Base-by-base conservation (phyloP, 78 protist species). In the Diacronema lutheri region DNA sequence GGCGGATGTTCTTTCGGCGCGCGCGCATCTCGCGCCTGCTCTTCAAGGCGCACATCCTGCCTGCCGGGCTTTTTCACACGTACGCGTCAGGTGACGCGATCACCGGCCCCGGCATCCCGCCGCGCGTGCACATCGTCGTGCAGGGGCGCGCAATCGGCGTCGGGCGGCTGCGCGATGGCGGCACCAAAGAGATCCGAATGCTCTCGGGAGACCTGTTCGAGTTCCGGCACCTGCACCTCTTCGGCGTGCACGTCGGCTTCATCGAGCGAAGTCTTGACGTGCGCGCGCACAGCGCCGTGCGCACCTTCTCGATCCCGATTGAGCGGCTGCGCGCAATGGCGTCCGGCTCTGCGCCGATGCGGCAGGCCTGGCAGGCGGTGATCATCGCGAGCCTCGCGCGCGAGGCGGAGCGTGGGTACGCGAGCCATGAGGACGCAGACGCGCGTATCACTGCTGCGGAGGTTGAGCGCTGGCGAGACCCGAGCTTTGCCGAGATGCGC, bases 1-100 rank as follows among this genome's bases (percentile, higher is more conserved):
- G 65, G 69, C 82, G 82, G 41, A 9, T 55, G 38, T 76, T 76
- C 65, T 76, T 26, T 46, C 82, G 82, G 38, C 82, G 66, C 61
- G 4, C 55, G 13, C 46, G 82, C 82, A 76, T 76, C 60, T 6
- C 38, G 23, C 82, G 82, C 56, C 35, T 56, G 38, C 60, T 41
- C 19, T 76, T 46, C 41, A 11, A 16, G 68, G 7, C 31, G n/a
- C 20, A 55, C 20, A 35, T 56, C 26, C 35, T 76, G 41, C 2
- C 21, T 40, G 23, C 5, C 23, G 65, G 82, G 4, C 9, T 13
- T 13, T 56, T 44, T 11, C 56, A 16, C 16, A 3, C 11, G 58
- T 76, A 33, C 65, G 11, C 0, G 65, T 37, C 38, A 1, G 82
- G 82, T n/a, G 55, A 4, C 26, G 21, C 16, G 9, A 76, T 76